These are phyloP conservation scores for Inga laurina DNA, from an alignment of 306 rosid genomes.

Conservation along the genomic window DNA sequence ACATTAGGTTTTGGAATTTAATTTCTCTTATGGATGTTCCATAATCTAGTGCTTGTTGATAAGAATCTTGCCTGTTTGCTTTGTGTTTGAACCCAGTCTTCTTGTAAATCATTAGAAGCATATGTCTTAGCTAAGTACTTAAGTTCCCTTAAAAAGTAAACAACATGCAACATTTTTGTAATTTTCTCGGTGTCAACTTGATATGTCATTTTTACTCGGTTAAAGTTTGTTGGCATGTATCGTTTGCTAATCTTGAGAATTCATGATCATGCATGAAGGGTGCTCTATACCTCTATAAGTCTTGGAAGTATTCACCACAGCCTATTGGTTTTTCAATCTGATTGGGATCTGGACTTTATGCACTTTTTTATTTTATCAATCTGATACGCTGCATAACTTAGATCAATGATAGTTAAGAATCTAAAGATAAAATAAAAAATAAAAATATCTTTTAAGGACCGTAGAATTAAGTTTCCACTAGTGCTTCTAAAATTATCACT, in stretches of 20 bases:
- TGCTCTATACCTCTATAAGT: background rate
- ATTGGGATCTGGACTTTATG: background rate
- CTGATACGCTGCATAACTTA: background rate
- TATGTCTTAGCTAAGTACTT: too few species aligned
- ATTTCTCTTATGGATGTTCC: background rate
- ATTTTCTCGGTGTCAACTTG: too few species aligned
- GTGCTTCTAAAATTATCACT: background rate
- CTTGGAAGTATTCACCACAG: background rate
- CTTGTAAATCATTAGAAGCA: background rate
- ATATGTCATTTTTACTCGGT: too few species aligned
- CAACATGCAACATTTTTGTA: background rate
- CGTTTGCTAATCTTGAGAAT: too few species aligned
- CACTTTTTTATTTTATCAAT: background rate
- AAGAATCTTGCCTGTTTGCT: background rate
- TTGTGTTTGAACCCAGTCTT: background rate
- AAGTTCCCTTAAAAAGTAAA: too few species aligned
- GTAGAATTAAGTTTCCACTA: background rate
- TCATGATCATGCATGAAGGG: background rate
- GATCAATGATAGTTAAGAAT: background rate
- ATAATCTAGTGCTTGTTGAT: background rate
- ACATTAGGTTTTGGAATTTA: background rate
- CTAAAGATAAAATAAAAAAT: background rate
- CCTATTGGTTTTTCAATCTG: background rate
- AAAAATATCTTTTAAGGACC: background rate
- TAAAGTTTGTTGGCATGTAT: too few species aligned